Base-by-base conservation (phyloP, 495 filamentous ascomycete species). In the Xylaria cubensis region DNA sequence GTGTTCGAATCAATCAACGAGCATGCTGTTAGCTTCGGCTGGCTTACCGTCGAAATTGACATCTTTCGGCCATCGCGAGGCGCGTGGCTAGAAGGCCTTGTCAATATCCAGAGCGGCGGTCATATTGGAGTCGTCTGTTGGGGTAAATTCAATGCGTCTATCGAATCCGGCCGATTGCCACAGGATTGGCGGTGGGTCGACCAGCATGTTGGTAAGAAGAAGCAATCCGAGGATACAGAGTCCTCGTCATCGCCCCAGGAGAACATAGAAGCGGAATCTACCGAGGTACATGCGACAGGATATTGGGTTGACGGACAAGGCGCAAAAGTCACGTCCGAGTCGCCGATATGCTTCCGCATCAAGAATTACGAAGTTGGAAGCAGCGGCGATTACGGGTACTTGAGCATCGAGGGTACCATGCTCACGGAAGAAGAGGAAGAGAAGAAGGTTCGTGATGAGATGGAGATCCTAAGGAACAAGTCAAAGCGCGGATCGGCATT, bases 121-220 rank as follows among this genome's bases (percentile, higher is more conserved):
- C 83, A 86, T 67, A 82, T 87, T 21, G 85, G 85, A 10, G 79
- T 86, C 39, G 81, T 85, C 44, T 87, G 85, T 71, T 87, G 82
- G 80, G 78, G 81, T 61, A 80, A 81, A 73, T 86, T 86, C 77
- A 87, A 87, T 64, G 84, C 84, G 34, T 85, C 83, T 50, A 85
- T 87, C 46, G 84, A 86, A 69, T 79, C 85, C 1, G 81, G 74
- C 42, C 80, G 85, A 3, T 67, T 87, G 8, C 85, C 85, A 0
- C 72, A 73, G 9, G 81, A 80, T n/a, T 87, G 84, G 84, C 77
- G 73, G 24, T 87, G 84, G 82, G 77, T 85, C 3, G 84, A 86
- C 24, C 56, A 81, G 1, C 64, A 53, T 34, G n/a, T 48, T 4
- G 50, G 58, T 12, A 64, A 70, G 8, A 64, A 68, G 6, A 74